Evolutionary conservation across 1,284 basidiomycete genomes (phyloP), one percentile per base, ranked within the genome.

Genomic region (Fomes fomentarius): DNA sequence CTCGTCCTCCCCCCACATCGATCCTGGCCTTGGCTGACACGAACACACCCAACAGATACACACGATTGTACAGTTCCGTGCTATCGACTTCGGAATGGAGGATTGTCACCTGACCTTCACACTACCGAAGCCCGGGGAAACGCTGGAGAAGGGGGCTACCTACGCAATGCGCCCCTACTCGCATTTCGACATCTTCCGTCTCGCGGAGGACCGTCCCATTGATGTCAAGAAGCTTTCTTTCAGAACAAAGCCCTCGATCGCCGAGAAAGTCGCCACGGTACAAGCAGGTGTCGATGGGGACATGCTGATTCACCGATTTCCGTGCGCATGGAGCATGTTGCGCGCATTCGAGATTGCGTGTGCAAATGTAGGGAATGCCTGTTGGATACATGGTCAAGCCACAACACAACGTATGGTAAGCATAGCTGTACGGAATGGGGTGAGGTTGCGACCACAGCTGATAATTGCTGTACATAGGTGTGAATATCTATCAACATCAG

Each of bases 61-160:
- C 46, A 63, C 60, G 3, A 54, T 67, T 25, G 47, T 58, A 4
- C 66, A 67, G 31, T 66, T 65, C 54, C 60, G 64, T 33, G 61
- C 60, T 11, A 59, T 65, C 43, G 66, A 67, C 59, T 67, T 52
- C 38, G 66, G 66, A 34, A 67, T 67, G 66, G 66, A 67, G 39
- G 54, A 56, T 25, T 67, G 66, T 45, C 54, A 56, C 42, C 57
- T 67, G 22, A 59, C 58, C 26, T 40, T 66, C 50, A 56, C 50
- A 21, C 61, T 67, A 3, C 65, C 65, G 7, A 49, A 53, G 10
- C 47, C 54, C 10, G 50, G 43, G 24, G 55, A 25, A 12, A 39
- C 31, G 2, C 52, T 62, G 19, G 56, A 57, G 14, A 39, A 43
- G n/a, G 49, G 46, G 21, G 60, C 54, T 8, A 44, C 50, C 24